These are phyloP conservation scores for Podospora anserina DNA, from an alignment of 495 filamentous ascomycete genomes.

Conservation along the genomic window DNA sequence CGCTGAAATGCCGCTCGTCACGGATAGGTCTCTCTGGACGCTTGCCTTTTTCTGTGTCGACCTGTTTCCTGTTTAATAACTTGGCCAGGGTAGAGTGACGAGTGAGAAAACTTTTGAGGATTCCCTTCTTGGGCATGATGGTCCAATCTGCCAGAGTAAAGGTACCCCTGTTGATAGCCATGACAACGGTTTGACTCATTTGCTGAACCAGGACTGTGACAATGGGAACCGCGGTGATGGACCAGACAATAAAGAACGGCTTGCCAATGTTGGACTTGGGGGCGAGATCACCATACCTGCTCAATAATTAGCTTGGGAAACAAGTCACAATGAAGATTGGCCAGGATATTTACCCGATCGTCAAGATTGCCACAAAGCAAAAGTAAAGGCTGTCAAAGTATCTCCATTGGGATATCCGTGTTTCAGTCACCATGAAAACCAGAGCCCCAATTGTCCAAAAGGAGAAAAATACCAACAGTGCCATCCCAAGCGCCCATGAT, in stretches of 20 bases:
- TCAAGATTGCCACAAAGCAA: constrained; percentile 68
- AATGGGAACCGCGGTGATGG: constrained; percentile 68
- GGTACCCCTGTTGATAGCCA: constrained; percentile 59
- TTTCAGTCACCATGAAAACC: constrained; percentile 54
- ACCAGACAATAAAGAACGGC: constrained; percentile 79
- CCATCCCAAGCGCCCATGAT: constrained; percentile 59
- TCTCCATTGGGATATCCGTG: constrained; percentile 50
- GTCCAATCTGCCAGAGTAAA: constrained; percentile 65
- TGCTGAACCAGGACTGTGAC: constrained; percentile 73
- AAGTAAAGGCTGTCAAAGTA: constrained; percentile 76
- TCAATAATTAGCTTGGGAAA: neutral
- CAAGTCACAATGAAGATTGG: neutral
- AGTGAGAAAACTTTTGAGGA: constrained; percentile 35
- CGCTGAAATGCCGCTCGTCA: neutral
- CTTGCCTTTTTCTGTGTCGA: constrained; percentile 12
- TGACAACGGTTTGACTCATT: constrained; percentile 66
- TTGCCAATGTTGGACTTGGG: constrained; percentile 66
- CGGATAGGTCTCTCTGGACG: neutral
- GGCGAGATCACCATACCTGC: constrained; percentile 63
- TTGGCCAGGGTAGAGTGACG: constrained; percentile 20
- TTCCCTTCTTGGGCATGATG: constrained; percentile 54
- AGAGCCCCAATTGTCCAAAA: constrained; percentile 73
- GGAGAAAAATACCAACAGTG: constrained; percentile 54
- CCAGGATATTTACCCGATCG: constrained; percentile 54
- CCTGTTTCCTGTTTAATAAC: constrained; percentile 23